phyloP scores from a whole-genome alignment of 1,284 basidiomycete genomes.

The Amylostereum areolatum region DNA sequence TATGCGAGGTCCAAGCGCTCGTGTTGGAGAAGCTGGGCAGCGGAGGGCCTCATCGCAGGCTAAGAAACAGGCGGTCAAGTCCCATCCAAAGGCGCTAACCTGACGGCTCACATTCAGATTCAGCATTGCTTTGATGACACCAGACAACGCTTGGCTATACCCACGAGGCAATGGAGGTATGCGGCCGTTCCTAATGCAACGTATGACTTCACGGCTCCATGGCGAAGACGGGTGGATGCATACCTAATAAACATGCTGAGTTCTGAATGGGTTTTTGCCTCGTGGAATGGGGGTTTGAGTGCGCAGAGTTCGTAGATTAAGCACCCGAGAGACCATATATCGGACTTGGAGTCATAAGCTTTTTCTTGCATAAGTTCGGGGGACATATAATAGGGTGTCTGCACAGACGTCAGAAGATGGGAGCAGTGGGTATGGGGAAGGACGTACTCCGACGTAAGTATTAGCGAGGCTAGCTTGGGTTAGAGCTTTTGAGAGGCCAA shows the following conservation, averaged over 20 bases:
- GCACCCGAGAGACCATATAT: slow-evolving; percentile 98
- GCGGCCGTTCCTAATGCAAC: slow-evolving; percentile 57
- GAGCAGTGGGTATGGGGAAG: background rate
- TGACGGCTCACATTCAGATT: slow-evolving; percentile 65
- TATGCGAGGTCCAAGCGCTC: slow-evolving; percentile 69
- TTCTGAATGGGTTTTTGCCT: slow-evolving; percentile 84
- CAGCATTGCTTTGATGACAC: slow-evolving; percentile 83
- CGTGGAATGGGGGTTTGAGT: slow-evolving; percentile 84
- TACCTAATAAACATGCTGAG: slow-evolving; percentile 77
- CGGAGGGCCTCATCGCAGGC: slow-evolving; percentile 82
- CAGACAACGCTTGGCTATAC: slow-evolving; percentile 68
- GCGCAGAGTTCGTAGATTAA: slow-evolving; percentile 95
- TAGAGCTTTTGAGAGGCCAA: slow-evolving; percentile 92
- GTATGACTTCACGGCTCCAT: background rate
- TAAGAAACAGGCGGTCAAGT: slow-evolving; percentile 18
- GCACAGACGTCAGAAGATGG: slow-evolving; percentile 1
- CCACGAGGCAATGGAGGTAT: slow-evolving; percentile 82
- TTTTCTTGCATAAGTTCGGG: slow-evolving; percentile 96
- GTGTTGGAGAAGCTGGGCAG: slow-evolving; percentile 70
- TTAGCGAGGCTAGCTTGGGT: slow-evolving; percentile 83
- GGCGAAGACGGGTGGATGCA: slow-evolving; percentile 12
- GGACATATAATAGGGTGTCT: slow-evolving; percentile 99
- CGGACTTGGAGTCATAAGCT: slow-evolving; percentile 94
- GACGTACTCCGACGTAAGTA: slow-evolving; percentile 90
- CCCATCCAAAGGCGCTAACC: slow-evolving; percentile 2